Conservation (phyloP, 1,139 yeast genomes). For the Zygotorulaspora mrakii region DNA sequence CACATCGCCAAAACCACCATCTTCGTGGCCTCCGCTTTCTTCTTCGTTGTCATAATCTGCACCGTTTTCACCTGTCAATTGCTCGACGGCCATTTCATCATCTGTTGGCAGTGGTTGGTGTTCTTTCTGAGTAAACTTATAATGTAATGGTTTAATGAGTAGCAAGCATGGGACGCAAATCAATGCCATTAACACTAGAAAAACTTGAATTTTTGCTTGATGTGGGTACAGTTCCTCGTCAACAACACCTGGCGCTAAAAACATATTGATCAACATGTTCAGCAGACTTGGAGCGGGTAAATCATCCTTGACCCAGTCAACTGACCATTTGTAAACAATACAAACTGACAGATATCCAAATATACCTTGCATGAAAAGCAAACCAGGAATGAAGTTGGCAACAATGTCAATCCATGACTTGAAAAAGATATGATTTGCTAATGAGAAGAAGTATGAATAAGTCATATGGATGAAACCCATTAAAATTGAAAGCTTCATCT, state of each 20-base stretch:
- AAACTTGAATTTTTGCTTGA: constrained; percentile 73
- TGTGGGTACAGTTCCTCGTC: constrained; percentile 83
- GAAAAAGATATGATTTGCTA: constrained; percentile 74
- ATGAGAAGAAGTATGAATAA: constrained; percentile 78
- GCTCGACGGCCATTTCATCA: constrained; percentile 29
- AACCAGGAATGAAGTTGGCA: constrained; percentile 92
- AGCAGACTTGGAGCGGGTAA: constrained; percentile 88
- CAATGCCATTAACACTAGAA: constrained; percentile 70
- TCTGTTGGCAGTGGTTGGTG: constrained; percentile 30
- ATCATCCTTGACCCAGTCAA: constrained; percentile 77
- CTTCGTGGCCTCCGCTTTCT: constrained; percentile 47
- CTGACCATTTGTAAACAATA: constrained; percentile 89
- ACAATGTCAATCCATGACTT: constrained; percentile 75
- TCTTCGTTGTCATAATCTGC: constrained; percentile 39
- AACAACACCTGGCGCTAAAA: constrained; percentile 83
- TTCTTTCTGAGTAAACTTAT: constrained; percentile 45
- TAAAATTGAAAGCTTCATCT: constrained; percentile 90
- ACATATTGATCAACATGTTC: constrained; percentile 95
- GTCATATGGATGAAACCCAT: constrained; percentile 97
- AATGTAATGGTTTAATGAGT: constrained; percentile 77
- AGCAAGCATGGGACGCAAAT: constrained; percentile 95
- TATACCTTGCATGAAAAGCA: constrained; percentile 90
- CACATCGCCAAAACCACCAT: constrained; percentile 80
- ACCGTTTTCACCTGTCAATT: constrained; percentile 26
- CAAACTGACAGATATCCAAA: constrained; percentile 85